Evolutionary conservation across 345 rosid genomes (phyloP).

Genomic region (Arabidopsis thaliana): DNA sequence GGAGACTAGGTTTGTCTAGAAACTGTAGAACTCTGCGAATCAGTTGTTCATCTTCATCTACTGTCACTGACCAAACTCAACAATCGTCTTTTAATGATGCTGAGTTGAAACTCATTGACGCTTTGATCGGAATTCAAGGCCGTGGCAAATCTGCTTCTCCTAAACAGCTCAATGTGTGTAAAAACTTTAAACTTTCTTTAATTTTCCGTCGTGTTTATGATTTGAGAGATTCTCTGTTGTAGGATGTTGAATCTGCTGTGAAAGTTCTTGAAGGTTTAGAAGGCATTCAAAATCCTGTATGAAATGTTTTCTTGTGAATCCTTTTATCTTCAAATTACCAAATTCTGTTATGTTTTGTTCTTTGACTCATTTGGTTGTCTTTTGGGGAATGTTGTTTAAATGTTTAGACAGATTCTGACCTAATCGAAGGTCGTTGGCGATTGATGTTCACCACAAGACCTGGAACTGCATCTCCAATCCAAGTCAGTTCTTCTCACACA

Average conservation of each 20-base stretch:
- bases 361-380: background rate
- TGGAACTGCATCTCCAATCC: conserved; percentile 96
- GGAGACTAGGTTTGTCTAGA: conserved; percentile 6
- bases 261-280: conserved; percentile 68
- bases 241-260: conserved; percentile 85
- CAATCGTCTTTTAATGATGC: conserved; percentile 58
- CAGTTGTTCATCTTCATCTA: conserved; percentile 42
- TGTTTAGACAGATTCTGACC: conserved; percentile 67
- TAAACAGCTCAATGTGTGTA: conserved; percentile 66
- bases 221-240: conserved; percentile 12
- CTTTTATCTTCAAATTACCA: background rate
- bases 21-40: conserved; percentile 18
- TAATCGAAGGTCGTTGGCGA: conserved; percentile 94
- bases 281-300: conserved; percentile 77
- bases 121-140: conserved; percentile 94
- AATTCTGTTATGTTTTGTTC: background rate
- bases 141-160: conserved; percentile 86
- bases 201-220: conserved; percentile 4
- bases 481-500: conserved; percentile 53
- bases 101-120: conserved; percentile 74
- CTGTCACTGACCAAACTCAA: conserved; percentile 44
- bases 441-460: conserved; percentile 96
- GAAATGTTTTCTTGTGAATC: conserved; percentile 35
- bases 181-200: background rate
- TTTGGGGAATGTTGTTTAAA: background rate